These are phyloP conservation scores for Wickerhamomyces chaumierensis DNA, from an alignment of 805 yeast genomes.

Conservation along the genomic window DNA sequence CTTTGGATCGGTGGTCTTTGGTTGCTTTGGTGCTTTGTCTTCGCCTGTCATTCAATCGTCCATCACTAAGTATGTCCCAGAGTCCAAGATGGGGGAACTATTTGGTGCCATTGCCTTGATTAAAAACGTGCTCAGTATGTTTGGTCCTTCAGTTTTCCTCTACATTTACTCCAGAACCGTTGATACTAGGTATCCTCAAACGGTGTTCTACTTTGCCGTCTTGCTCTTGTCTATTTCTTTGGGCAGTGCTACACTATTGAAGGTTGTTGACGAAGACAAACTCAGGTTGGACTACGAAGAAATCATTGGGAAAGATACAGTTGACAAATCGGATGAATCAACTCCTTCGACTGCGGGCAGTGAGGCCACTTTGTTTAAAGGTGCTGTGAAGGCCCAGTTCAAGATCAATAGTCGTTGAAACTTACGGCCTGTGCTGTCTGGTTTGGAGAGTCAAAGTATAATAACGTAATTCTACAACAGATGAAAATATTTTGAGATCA, in stretches of 20 bases:
- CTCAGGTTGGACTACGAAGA: neutral
- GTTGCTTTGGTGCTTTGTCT: conserved; percentile 37
- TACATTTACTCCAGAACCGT: conserved; percentile 36
- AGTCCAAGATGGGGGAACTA: conserved; percentile 52
- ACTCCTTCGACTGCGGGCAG: neutral
- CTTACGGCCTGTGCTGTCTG: too few species aligned
- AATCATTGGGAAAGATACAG: neutral
- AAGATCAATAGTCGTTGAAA: neutral
- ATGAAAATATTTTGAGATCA: too few species aligned
- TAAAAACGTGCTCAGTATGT: conserved; percentile 35
- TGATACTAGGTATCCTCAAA: conserved; percentile 22
- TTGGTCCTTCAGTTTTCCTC: conserved; percentile 38
- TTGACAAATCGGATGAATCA: too few species aligned
- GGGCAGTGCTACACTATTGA: neutral
- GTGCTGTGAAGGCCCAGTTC: neutral
- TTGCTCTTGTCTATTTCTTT: neutral
- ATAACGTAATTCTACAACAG: too few species aligned
- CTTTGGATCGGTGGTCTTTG: conserved; percentile 24
- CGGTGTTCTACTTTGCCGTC: conserved; percentile 23
- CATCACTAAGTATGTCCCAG: conserved; percentile 49
- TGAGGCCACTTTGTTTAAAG: neutral
- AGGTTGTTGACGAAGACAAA: neutral
- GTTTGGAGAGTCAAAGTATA: too few species aligned
- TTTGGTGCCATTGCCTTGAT: conserved; percentile 61
- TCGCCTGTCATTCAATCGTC: conserved; percentile 52